Evolutionary conservation across 345 rosid genomes (phyloP), one percentile per base, ranked within the genome.

Genomic region (Gossypium rotundifolium): DNA sequence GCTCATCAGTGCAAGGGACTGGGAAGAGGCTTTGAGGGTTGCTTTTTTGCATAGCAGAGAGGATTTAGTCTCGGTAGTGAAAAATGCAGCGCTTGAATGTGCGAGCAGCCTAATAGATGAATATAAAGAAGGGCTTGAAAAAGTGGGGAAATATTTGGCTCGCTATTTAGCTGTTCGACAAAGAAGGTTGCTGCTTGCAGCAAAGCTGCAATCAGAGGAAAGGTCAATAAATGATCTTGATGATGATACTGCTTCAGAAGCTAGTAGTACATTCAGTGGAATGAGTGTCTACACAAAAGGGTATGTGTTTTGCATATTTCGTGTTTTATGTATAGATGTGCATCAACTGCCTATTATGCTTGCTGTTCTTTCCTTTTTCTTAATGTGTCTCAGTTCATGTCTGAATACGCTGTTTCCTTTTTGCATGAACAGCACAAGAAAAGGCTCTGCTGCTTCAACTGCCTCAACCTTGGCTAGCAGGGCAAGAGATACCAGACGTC

Each of bases 131-230:
- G 87, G 92, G 75, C 65, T 88, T 79, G 99, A 93, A 82, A 95
- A 91, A 76, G 91, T 93, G 17, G 96, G 92, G 12, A 93, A 95
- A 83, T 95, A 95, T 83, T 75, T 91, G 91, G 81, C 98, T 80
- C 92, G 98, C 65, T 93, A 93, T 86, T 80, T 93, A 78, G 99
- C 97, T 87, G 97, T 95, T 79, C 84, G 99, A 73, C 99, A 95
- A 79, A 84, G 97, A 84, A 87, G 97, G 74, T 82, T 95, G 78
- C 87, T 91, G 60, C 98, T 95, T 72, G 96, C 91, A 67, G 99
- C 94, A 53, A 93, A 93, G 86, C 92, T 95, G 69, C 89, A 80
- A 82, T 78, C 91, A 3, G 97, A 91, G 81, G 97, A 90, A 57
- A 88, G 80, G 13, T 81, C 89, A 29, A 75, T 89, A 61, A 83